Conservation (phyloP, 2,329 filamentous ascomycete species). For the Fusarium abutilonis region DNA sequence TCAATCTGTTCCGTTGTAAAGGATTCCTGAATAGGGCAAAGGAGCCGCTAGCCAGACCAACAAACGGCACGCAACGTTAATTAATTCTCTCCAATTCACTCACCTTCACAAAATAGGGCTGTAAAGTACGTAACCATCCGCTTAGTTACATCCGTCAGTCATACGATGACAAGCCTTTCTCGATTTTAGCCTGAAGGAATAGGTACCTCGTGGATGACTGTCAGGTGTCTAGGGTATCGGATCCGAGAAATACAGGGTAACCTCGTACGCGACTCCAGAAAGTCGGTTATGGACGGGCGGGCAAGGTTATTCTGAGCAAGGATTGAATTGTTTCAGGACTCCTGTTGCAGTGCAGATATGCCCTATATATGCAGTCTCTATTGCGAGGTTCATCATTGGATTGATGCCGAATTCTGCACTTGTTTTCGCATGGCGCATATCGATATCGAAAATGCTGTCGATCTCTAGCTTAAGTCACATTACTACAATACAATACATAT, state of each 20-base stretch:
- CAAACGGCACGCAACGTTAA: too few relatives aligned
- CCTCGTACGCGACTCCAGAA: neutral
- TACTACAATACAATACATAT: too few relatives aligned
- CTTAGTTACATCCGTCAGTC: neutral
- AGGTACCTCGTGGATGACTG: neutral
- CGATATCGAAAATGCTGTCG: neutral
- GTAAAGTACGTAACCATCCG: neutral
- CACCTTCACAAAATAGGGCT: neutral
- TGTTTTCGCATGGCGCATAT: neutral
- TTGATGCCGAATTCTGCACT: neutral
- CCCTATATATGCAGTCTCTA: neutral
- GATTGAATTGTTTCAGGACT: slow-evolving; percentile 2
- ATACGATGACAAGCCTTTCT: neutral
- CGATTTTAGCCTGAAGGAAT: slow-evolving; percentile 2
- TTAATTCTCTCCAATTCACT: too few relatives aligned
- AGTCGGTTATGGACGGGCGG: neutral
- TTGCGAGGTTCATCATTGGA: neutral
- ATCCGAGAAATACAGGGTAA: neutral
- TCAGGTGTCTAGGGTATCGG: neutral
- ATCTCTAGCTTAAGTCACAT: neutral
- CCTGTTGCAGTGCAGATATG: neutral
- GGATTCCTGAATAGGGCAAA: slow-evolving; percentile 1
- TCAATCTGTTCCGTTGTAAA: neutral
- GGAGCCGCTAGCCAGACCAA: too few relatives aligned
- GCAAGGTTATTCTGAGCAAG: neutral